These are phyloP conservation scores for Hanseniaspora nectarophila DNA, from an alignment of 805 yeast species.

Conservation along the genomic window DNA sequence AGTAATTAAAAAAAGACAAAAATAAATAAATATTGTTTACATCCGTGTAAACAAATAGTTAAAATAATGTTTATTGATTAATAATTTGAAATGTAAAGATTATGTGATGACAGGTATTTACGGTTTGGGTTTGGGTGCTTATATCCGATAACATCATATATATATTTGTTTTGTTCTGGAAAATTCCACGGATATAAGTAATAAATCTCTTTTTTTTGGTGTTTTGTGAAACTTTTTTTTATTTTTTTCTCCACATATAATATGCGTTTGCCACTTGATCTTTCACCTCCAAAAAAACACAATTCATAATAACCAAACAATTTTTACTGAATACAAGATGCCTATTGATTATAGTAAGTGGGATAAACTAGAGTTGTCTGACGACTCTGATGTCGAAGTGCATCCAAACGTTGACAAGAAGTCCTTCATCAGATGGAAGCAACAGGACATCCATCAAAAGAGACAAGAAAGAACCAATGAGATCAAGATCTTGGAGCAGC, in stretches of 20 bases:
- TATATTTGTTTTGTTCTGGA: background rate
- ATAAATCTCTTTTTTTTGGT: too few species aligned
- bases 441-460: conserved; percentile 90
- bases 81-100: background rate
- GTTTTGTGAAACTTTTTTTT: too few species aligned
- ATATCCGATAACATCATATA: too few species aligned
- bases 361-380: conserved; percentile 93
- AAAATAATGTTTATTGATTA: background rate
- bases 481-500: conserved; percentile 62
- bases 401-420: conserved; percentile 95
- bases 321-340: conserved; percentile 41
- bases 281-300: background rate
- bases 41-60: too few species aligned
- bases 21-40: background rate
- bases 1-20: background rate
- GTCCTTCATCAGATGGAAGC: conserved; percentile 92
- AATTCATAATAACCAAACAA: background rate
- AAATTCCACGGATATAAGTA: background rate
- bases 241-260: too few species aligned
- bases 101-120: too few species aligned
- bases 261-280: background rate
- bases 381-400: conserved; percentile 92
- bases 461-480: conserved; percentile 70
- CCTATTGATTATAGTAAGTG: conserved; percentile 92
- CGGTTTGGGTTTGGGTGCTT: too few species aligned